A percentile compares a stretch with the other conserved stretches of the same genome.
Evolutionary conservation across 164 flowering plant genomes (phyloP).

Genomic region (Kalanchoe fedtschenkoi): DNA sequence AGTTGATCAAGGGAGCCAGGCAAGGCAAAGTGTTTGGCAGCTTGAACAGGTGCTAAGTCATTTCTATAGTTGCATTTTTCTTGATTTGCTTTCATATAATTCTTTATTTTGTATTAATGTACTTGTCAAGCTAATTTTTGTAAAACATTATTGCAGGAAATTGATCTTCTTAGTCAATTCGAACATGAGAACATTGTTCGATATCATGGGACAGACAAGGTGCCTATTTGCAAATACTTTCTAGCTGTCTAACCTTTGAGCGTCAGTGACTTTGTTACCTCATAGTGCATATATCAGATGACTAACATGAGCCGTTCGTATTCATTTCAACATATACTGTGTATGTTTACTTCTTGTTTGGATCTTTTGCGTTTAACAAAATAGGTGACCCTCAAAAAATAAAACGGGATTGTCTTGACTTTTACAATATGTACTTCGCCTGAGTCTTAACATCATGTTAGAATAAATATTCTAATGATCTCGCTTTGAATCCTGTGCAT

Average conservation of each 20-base stretch:
- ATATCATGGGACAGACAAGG: slow-evolving; percentile 83
- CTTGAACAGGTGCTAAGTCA: slow-evolving; percentile 67
- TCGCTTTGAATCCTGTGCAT: too few species aligned
- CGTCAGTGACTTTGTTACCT: not conserved
- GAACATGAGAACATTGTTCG: slow-evolving; percentile 92
- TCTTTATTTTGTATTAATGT: not conserved
- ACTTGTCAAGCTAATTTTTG: too few species aligned
- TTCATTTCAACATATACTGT: not conserved
- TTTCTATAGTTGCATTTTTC: slow-evolving; percentile 4
- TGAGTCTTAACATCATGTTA: too few species aligned
- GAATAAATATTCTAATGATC: too few species aligned
- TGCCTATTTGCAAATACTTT: slow-evolving; percentile 18
- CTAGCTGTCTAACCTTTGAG: not conserved
- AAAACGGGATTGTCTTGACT: not conserved
- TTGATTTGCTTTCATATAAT: not conserved
- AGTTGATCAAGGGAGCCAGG: slow-evolving; percentile 75
- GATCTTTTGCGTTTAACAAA: not conserved
- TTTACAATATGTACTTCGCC: too few species aligned
- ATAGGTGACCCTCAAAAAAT: not conserved
- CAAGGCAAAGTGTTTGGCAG: slow-evolving; percentile 50
- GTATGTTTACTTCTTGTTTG: not conserved
- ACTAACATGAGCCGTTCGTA: not conserved
- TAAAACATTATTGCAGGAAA: slow-evolving; percentile 77
- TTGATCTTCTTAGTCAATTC: slow-evolving; percentile 72
- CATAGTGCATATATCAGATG: not conserved